Percentiles rank a stretch among this genome's conserved stretches.
Evolutionary conservation across 768 basidiomycete species (phyloP).

Genomic region (Paxillus rubicundulus): DNA sequence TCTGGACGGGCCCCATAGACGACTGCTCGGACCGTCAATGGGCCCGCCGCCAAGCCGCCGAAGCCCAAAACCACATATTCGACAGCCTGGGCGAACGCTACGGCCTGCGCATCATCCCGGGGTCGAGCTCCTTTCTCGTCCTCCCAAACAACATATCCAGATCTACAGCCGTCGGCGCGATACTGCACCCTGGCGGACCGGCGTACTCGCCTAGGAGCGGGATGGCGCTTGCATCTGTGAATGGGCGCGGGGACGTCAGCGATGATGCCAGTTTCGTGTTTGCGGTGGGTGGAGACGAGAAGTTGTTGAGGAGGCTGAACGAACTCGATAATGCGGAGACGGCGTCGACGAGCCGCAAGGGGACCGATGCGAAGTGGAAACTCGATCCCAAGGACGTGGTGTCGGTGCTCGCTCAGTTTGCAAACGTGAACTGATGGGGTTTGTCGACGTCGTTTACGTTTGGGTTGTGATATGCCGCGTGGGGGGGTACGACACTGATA

Average conservation of each 20-base stretch:
- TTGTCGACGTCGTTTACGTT: too few species aligned
- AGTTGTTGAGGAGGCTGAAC: constrained; percentile 69
- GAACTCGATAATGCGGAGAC: constrained; percentile 74
- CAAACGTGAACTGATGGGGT: constrained; percentile 2
- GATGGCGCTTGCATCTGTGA: constrained; percentile 37
- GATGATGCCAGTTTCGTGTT: constrained; percentile 58
- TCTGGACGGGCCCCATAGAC: constrained; percentile 58
- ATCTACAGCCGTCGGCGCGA: constrained; percentile 79
- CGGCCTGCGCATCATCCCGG: constrained; percentile 80
- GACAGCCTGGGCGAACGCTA: constrained; percentile 84
- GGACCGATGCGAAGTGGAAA: constrained; percentile 80
- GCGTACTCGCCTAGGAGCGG: constrained; percentile 34
- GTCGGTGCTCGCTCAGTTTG: constrained; percentile 27
- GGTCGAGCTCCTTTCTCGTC: constrained; percentile 75
- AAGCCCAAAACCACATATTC: constrained; percentile 91
- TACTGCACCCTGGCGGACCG: constrained; percentile 63
- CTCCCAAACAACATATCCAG: constrained; percentile 81
- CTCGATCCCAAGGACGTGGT: constrained; percentile 38
- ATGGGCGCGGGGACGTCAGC: constrained; percentile 29
- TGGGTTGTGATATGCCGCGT: too few species aligned
- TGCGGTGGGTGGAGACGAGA: constrained; percentile 74
- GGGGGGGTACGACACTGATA: too few species aligned
- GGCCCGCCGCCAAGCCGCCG: constrained; percentile 84
- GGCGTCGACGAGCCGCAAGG: constrained; percentile 63
- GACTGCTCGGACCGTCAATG: constrained; percentile 65